Percentiles rank a stretch among this genome's conserved stretches.
phyloP scores from a whole-genome alignment of 2,329 filamentous ascomycete genomes.

The Verticillium isaacii region DNA sequence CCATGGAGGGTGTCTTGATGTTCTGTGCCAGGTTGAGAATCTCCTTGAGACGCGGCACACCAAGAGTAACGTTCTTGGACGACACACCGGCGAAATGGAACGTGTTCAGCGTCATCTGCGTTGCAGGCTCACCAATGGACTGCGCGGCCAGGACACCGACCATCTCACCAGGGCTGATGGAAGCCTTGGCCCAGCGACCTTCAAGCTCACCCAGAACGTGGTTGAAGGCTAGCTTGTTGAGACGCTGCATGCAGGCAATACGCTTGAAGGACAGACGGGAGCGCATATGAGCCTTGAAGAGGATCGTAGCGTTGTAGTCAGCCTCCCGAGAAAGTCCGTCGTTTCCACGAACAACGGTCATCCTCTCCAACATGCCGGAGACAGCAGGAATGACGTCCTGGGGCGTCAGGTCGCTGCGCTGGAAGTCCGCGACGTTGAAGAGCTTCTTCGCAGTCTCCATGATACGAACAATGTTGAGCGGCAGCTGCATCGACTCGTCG shows the following conservation, averaged over 20 bases:
- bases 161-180: slow-evolving; percentile 95
- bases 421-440: slow-evolving; percentile 82
- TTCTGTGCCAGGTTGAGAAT: slow-evolving; percentile 97
- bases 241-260: slow-evolving; percentile 75
- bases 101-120: slow-evolving; percentile 98
- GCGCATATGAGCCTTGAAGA: slow-evolving; percentile 89
- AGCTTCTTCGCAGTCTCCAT: slow-evolving; percentile 86
- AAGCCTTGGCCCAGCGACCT: slow-evolving; percentile 78
- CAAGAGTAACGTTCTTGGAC: slow-evolving; percentile 98
- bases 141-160: slow-evolving; percentile 96
- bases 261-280: slow-evolving; percentile 91
- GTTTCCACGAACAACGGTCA: slow-evolving; percentile 80
- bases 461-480: slow-evolving; percentile 86
- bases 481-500: slow-evolving; percentile 83
- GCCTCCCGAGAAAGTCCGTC: slow-evolving; percentile 82
- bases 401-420: slow-evolving; percentile 85
- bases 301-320: slow-evolving; percentile 78
- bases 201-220: slow-evolving; percentile 89
- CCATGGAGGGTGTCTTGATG: slow-evolving; percentile 98
- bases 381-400: slow-evolving; percentile 81
- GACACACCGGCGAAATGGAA: slow-evolving; percentile 99
- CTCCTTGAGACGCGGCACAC: slow-evolving; percentile 98
- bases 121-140: slow-evolving; percentile 97
- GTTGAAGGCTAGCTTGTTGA: slow-evolving; percentile 89
- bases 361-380: slow-evolving; percentile 65